Percentiles rank a stretch among this genome's conserved stretches.
phyloP scores from a whole-genome alignment of 345 rosid genomes.

The Eucalyptus cloeziana region DNA sequence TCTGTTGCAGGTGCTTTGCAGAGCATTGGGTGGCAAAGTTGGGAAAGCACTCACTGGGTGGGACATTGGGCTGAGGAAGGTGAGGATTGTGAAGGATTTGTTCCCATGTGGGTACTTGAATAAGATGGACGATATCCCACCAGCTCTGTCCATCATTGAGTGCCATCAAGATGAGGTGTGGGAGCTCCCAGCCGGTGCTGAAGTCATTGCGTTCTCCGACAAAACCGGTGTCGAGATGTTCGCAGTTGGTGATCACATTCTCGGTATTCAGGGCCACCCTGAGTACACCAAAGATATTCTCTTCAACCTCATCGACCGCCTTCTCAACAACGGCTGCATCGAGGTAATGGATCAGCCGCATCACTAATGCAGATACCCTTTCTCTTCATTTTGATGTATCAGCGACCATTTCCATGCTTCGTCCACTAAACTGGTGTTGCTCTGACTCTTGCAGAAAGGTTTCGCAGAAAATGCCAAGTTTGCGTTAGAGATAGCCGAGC shows the following conservation, averaged over 20 bases:
- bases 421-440: not conserved
- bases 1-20: conserved; percentile 51
- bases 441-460: conserved; percentile 13
- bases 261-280: conserved; percentile 91
- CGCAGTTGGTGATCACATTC: conserved; percentile 40
- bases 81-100: conserved; percentile 44
- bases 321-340: conserved; percentile 32
- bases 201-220: conserved; percentile 65
- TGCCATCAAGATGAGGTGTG: conserved; percentile 82
- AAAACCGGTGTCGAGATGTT: conserved; percentile 80
- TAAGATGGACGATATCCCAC: conserved; percentile 20
- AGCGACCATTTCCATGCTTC: not conserved
- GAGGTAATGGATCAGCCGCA: conserved; percentile 12
- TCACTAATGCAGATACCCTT: not conserved
- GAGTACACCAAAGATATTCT: conserved; percentile 85
- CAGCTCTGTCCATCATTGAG: conserved; percentile 48
- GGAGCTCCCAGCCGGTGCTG: conserved; percentile 58
- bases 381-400: not conserved
- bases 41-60: conserved; percentile 67
- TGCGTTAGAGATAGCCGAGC: conserved; percentile 35
- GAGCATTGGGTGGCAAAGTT: conserved; percentile 72
- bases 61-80: conserved; percentile 58
- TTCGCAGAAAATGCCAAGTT: conserved; percentile 30
- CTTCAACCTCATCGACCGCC: conserved; percentile 61
- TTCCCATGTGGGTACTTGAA: conserved; percentile 6